Evolutionary conservation across 1,139 yeast genomes (phyloP).

Genomic region (Saccharomycopsis hybrid): DNA sequence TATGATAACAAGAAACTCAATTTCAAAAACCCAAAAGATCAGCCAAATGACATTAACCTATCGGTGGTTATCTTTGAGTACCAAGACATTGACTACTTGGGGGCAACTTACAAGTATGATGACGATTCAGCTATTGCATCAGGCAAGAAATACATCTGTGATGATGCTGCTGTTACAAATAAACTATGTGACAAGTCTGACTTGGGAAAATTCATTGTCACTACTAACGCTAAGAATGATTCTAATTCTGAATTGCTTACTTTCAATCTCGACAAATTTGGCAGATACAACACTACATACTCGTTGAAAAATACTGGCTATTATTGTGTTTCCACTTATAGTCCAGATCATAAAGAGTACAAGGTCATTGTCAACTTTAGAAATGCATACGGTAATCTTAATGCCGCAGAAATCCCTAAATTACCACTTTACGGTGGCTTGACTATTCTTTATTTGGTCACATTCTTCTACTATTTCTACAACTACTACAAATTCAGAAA

Average conservation of each 20-base stretch:
- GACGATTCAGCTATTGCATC: constrained; percentile 22
- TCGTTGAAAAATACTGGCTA: constrained; percentile 73
- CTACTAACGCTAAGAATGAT: constrained; percentile 32
- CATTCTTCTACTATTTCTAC: constrained; percentile 76
- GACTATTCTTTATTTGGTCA: constrained; percentile 76
- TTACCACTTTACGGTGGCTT: constrained; percentile 83
- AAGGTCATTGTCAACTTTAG: constrained; percentile 69
- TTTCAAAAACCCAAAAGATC: constrained; percentile 27
- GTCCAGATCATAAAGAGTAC: constrained; percentile 42
- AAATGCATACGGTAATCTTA: constrained; percentile 83
- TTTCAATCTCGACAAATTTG: constrained; percentile 47
- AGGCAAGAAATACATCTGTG: constrained; percentile 61
- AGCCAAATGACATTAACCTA: constrained; percentile 37
- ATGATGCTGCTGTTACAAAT: constrained; percentile 54
- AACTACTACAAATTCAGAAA: constrained; percentile 81
- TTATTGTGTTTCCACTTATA: constrained; percentile 78
- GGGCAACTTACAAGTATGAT: constrained; percentile 37
- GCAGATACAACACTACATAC: constrained; percentile 58
- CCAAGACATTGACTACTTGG: constrained; percentile 65
- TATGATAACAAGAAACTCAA: constrained; percentile 31
- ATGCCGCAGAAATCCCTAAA: constrained; percentile 89
- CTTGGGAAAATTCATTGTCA: constrained; percentile 56
- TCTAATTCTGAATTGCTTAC: constrained; percentile 51
- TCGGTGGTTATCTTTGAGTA: constrained; percentile 79
- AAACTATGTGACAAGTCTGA: constrained; percentile 51